These are phyloP conservation scores for Madurella fahalii DNA, from an alignment of 2,329 filamentous ascomycete species.

Conservation along the genomic window DNA sequence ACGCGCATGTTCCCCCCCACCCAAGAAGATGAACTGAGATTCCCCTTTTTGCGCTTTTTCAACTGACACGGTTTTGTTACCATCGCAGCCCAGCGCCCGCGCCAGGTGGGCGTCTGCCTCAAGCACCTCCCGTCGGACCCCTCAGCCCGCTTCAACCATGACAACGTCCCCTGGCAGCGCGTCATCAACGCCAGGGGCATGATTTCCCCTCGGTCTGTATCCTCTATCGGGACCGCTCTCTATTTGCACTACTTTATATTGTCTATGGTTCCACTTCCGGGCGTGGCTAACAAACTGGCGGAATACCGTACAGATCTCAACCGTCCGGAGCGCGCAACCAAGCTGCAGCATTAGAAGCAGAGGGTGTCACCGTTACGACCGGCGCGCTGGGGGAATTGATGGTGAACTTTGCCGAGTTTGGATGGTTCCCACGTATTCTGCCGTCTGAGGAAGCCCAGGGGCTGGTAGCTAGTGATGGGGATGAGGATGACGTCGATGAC, in stretches of 20 bases:
- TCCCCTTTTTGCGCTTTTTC: no score
- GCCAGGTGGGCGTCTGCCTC: slow-evolving; percentile 86
- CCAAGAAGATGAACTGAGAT: no score
- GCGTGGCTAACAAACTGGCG: not conserved
- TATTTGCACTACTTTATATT: not conserved
- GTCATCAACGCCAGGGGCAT: slow-evolving; percentile 83
- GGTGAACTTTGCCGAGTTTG: slow-evolving; percentile 49
- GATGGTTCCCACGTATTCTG: slow-evolving; percentile 52
- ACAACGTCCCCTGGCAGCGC: slow-evolving; percentile 89
- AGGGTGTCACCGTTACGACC: slow-evolving; percentile 49
- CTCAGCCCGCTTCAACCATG: slow-evolving; percentile 58
- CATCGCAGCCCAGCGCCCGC: slow-evolving; percentile 66
- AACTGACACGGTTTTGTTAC: no score
- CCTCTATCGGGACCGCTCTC: no score
- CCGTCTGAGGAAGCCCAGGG: slow-evolving; percentile 40
- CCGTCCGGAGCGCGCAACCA: slow-evolving; percentile 48
- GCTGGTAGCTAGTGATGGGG: slow-evolving; percentile 18
- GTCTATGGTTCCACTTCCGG: not conserved
- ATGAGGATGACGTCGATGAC: slow-evolving; percentile 26
- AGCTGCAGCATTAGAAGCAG: slow-evolving; percentile 45
- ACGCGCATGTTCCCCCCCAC: slow-evolving; percentile 55
- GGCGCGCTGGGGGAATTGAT: slow-evolving; percentile 48
- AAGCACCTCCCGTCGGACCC: slow-evolving; percentile 70
- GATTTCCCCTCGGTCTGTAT: slow-evolving; percentile 71
- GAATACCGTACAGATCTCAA: slow-evolving; percentile 39